phyloP scores from a whole-genome alignment of 148 eudicot species.

The Gaultheria prostrata region DNA sequence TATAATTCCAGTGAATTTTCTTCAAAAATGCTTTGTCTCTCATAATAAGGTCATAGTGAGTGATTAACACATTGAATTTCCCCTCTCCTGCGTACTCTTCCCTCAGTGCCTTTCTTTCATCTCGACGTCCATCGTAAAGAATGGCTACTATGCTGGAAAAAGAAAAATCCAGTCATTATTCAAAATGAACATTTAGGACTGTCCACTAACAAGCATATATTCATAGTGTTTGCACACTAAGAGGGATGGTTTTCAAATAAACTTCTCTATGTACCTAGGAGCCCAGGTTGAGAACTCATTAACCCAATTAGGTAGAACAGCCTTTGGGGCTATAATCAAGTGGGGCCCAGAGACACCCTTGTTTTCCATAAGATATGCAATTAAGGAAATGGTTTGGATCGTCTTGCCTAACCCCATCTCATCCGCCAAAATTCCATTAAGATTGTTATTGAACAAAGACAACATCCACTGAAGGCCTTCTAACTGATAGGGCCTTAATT shows the following conservation, averaged over 20 bases:
- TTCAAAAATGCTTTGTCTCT: constrained; percentile 87
- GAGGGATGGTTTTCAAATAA: constrained; percentile 4
- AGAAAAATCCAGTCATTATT: constrained; percentile 18
- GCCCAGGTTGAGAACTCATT: constrained; percentile 84
- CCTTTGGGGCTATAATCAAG: constrained; percentile 96
- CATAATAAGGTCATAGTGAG: constrained; percentile 97
- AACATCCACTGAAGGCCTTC: constrained; percentile 99
- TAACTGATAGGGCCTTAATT: constrained; percentile 86
- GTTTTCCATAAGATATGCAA: constrained; percentile 87
- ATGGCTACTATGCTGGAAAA: constrained; percentile 71
- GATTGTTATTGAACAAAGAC: constrained; percentile 89
- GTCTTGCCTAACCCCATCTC: constrained; percentile 99
- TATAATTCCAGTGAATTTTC: constrained; percentile 91
- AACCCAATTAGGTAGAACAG: constrained; percentile 94
- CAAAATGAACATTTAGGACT: not conserved
- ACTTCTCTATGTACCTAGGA: constrained; percentile 57
- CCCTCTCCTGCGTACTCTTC: constrained; percentile 86
- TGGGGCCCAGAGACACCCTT: constrained; percentile 93
- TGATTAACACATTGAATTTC: constrained; percentile 81
- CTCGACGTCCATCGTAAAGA: constrained; percentile 85
- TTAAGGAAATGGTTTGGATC: constrained; percentile 87
- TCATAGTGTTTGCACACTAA: not conserved
- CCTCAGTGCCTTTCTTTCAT: constrained; percentile 79
- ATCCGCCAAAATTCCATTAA: constrained; percentile 97
- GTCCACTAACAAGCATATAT: constrained; percentile 1